Base-by-base conservation (phyloP, 495 filamentous ascomycete genomes). In the Penicillium verhagenii region DNA sequence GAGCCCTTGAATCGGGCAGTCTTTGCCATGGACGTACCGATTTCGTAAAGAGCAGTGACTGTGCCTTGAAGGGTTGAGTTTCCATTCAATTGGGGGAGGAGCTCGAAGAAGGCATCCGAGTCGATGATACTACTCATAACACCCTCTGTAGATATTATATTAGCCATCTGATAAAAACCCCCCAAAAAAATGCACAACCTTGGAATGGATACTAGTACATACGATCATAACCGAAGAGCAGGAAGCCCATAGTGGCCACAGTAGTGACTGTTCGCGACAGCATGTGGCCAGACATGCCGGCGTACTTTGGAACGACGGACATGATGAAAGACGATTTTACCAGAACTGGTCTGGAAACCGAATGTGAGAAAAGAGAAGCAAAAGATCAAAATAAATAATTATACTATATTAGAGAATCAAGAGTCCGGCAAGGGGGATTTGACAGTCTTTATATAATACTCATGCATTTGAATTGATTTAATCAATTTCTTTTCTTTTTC, bases 21-120 rank as follows among this genome's bases (percentile, higher is more conserved):
- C n/a, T 23, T 42, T 14, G 4, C 5, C 31, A 6, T 18, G 0
- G n/a, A 50, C 61, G 20, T 57, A 70, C 69, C 88, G 35, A 90
- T 80, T 63, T 89, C 86, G 66, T 90, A 90, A 44, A 90, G 86
- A 5, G 88, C 85, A 3, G 88, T 91, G n/a, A 90, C 85, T 10
- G 87, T 77, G 18, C 85, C 88, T 63, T 90, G 86, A 77, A 88
- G 85, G 0, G 83, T 85, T 6, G 84, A 72, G 57, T 88, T 75
- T 53, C 76, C 69, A 37, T 72, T 77, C 0, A 86, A 87, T 28
- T 81, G 81, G 10, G 79, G 77, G 57, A 91, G 88, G 26, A 81
- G 74, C 29, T 80, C 58, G 62, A 84, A 87, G 73, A 92, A 91
- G 6, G 79, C 79, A 0, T 75, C 68, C 0, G 86, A 82, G 20